phyloP scores from a whole-genome alignment of 2,329 filamentous ascomycete genomes.

The Cryphonectria carpinicola region DNA sequence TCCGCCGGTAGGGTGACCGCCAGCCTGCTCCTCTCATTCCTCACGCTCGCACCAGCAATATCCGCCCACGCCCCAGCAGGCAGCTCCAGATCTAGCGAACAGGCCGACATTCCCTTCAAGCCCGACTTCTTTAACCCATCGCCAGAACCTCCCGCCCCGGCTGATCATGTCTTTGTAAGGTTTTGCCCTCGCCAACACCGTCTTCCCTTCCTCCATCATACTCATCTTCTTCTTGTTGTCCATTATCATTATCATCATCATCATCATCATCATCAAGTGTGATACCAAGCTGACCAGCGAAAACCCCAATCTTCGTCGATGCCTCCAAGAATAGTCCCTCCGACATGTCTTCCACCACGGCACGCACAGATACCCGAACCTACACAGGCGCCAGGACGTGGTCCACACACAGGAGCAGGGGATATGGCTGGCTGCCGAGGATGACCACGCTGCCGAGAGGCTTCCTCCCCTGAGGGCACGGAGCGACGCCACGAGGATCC shows the following conservation, averaged over 20 bases:
- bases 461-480: slow-evolving; percentile 61
- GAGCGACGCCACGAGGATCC: slow-evolving; percentile 70
- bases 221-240: neutral
- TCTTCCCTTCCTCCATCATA: slow-evolving; percentile 6
- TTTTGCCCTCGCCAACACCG: neutral
- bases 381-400: slow-evolving; percentile 80
- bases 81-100: slow-evolving; percentile 39
- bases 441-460: slow-evolving; percentile 55
- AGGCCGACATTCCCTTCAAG: slow-evolving; percentile 49
- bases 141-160: slow-evolving; percentile 51
- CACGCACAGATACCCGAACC: slow-evolving; percentile 73
- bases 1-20: slow-evolving; percentile 68
- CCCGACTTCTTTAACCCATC: slow-evolving; percentile 40
- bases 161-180: slow-evolving; percentile 60
- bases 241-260: neutral
- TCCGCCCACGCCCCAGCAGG: slow-evolving; percentile 37
- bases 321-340: slow-evolving; percentile 54
- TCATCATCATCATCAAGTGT: neutral
- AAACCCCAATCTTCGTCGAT: neutral
- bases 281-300: slow-evolving; percentile 8
- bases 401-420: slow-evolving; percentile 54
- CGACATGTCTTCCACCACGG: slow-evolving; percentile 94
- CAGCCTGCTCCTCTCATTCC: slow-evolving; percentile 66
- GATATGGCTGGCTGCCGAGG: slow-evolving; percentile 66
- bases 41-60: slow-evolving; percentile 58